These are phyloP conservation scores for Lentinus tigrinus DNA, from an alignment of 768 basidiomycete genomes.

Conservation along the genomic window DNA sequence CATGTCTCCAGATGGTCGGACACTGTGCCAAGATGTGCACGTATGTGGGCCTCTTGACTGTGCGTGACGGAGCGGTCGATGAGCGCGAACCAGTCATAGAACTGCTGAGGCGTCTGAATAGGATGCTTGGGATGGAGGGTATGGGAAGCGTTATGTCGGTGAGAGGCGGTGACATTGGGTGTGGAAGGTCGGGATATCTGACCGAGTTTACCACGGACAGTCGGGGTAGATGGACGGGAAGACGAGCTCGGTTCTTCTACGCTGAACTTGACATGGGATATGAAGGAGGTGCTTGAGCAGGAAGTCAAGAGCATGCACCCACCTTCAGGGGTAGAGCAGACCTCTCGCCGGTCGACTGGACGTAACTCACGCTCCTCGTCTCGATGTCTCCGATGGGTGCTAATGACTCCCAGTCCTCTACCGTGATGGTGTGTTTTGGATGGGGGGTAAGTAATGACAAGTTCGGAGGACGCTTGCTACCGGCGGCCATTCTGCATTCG, in stretches of 20 bases:
- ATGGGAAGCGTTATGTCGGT: conserved; percentile 33
- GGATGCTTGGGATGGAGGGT: conserved; percentile 73
- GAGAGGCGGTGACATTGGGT: conserved; percentile 12
- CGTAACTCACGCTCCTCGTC: conserved; percentile 56
- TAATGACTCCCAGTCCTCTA: conserved; percentile 92
- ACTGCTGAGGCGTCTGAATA: conserved; percentile 90
- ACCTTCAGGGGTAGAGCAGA: conserved; percentile 78
- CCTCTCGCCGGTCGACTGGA: conserved; percentile 63
- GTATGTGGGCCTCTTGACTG: conserved; percentile 91
- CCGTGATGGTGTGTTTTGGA: conserved; percentile 50
- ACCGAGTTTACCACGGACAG: conserved; percentile 22
- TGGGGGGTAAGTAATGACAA: conserved; percentile 27
- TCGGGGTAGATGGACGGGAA: conserved; percentile 50
- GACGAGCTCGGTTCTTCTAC: conserved; percentile 36
- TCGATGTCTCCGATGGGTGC: conserved; percentile 75
- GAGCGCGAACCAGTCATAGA: conserved; percentile 93
- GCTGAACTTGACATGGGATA: conserved; percentile 37
- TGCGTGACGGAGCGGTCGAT: conserved; percentile 90
- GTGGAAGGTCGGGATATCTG: conserved; percentile 28
- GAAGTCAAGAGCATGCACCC: conserved; percentile 14
- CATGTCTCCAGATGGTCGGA: conserved; percentile 76
- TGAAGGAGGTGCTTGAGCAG: conserved; percentile 1
- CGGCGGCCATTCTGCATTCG: neutral
- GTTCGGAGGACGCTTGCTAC: conserved; percentile 4
- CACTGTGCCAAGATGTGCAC: conserved; percentile 78